These are phyloP conservation scores for Talaromyces atroroseus DNA, from an alignment of 2,329 filamentous ascomycete genomes.

Conservation along the genomic window DNA sequence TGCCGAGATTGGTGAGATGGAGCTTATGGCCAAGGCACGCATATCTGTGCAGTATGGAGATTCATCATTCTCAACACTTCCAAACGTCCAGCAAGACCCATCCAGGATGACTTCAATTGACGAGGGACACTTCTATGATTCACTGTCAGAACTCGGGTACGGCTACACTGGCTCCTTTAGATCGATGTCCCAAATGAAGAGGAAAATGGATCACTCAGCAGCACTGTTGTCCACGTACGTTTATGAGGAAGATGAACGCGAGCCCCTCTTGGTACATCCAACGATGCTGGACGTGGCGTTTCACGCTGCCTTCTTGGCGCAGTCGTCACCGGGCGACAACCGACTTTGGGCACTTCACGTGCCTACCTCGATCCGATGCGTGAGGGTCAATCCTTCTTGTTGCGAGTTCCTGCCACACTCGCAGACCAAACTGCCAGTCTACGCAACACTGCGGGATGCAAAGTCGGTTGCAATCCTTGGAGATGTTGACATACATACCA, in stretches of 20 bases:
- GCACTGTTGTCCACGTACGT: conserved; percentile 2
- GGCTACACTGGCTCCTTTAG: conserved; percentile 18
- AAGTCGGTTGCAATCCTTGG: neutral
- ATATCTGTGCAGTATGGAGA: neutral
- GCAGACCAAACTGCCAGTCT: conserved; percentile 28
- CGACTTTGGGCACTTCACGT: conserved; percentile 1
- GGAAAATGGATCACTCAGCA: conserved; percentile 14
- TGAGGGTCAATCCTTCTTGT: neutral
- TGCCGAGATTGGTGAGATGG: too few species aligned
- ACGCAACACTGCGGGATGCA: neutral
- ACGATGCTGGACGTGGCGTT: conserved; percentile 6
- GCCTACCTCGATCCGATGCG: neutral
- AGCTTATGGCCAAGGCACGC: neutral
- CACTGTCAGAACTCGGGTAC: conserved; percentile 23
- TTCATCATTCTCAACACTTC: neutral
- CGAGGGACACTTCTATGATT: conserved; percentile 22
- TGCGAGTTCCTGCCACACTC: neutral
- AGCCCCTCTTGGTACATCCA: conserved; percentile 1
- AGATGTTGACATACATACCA: too few species aligned
- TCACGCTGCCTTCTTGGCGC: conserved; percentile 15
- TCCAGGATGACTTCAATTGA: conserved; percentile 15
- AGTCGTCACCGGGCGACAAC: conserved; percentile 18
- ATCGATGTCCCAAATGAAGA: conserved; percentile 16
- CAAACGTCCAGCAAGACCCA: neutral
- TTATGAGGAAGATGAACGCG: neutral